These are phyloP conservation scores for Colletotrichum plurivorum DNA, from an alignment of 2,329 filamentous ascomycete genomes.

Conservation along the genomic window DNA sequence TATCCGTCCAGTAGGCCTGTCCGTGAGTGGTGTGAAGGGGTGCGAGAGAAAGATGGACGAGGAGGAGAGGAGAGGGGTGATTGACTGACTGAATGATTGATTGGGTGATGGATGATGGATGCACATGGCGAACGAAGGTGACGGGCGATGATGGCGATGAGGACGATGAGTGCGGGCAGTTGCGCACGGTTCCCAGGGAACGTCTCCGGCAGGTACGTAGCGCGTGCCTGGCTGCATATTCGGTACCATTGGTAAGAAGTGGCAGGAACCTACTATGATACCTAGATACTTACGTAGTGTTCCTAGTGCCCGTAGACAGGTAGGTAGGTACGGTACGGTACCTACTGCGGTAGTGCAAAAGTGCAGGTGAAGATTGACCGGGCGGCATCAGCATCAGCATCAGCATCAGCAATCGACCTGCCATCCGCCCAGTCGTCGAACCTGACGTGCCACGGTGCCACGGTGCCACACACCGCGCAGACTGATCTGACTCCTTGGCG, in stretches of 20 bases:
- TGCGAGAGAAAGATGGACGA: neutral
- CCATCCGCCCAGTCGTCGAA: constrained; percentile 34
- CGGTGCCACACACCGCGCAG: constrained; percentile 24
- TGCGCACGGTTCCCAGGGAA: constrained; percentile 21
- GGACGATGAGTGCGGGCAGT: neutral
- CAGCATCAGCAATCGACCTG: constrained; percentile 23
- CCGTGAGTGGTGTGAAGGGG: no score
- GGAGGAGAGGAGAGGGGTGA: neutral
- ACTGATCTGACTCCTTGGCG: constrained; percentile 40
- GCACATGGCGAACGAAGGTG: neutral
- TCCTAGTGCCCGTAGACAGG: no score
- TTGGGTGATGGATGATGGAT: no score
- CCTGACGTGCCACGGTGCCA: constrained; percentile 32
- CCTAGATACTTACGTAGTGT: no score
- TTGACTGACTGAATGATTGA: no score
- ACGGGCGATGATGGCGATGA: neutral
- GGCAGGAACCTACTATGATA: no score
- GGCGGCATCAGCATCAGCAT: neutral
- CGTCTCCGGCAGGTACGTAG: constrained; percentile 10
- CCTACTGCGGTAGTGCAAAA: neutral
- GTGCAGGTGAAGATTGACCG: no score
- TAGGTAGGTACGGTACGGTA: neutral
- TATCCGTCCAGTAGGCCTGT: no score
- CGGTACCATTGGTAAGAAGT: constrained; percentile 6
- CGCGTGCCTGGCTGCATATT: constrained; percentile 20